Evolutionary conservation across 768 basidiomycete species (phyloP), one percentile per base, ranked within the genome.

Genomic region (Leccinum disarticulatum): DNA sequence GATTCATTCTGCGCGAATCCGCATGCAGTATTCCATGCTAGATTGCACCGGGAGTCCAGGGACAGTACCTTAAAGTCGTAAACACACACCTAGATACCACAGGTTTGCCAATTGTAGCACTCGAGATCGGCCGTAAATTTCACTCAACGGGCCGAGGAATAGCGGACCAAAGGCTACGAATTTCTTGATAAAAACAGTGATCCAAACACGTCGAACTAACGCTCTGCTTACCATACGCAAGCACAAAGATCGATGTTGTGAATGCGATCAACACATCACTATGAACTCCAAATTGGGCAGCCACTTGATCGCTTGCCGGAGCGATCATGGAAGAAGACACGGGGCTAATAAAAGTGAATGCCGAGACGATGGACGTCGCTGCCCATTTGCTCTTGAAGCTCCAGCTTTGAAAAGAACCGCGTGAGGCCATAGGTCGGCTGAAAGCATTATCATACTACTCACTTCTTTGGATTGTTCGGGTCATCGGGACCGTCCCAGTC

Each of bases 271-370:
- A 55, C 1, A 76, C 80, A 2, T 64, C 60, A 65, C 68, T 84
- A 9, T 79, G 83, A 28, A 90, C 79, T 1, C 81, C 77, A 61
- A 91, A 86, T 19, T 83, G 70, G 3, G 68, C 58, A 3, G 77
- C 85, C 0, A 92, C 64, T 55, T 83, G 78, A 4, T 63, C 60
- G 0, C 78, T 74, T 0, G 88, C 89, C 0, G 89, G 89, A 0
- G 90, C 86, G 1, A 90, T 76, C 84, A 90, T 90, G 4, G 88
- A 83, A 4, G 90, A 92, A 0, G 88, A 84, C 0, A 91, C 77
- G 0, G 88, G 87, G 7, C 77, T 79, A 36, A 89, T 87, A 67
- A 89, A 87, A 0, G 88, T 86, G 68, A 87, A 90, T 0, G 78
- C 76, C 0, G 88, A 88, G 0, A 88, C 83, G 30, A 88, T 78